Evolutionary conservation across 352 stramenopile genomes (phyloP).

Genomic region (Phytophthora rubi): DNA sequence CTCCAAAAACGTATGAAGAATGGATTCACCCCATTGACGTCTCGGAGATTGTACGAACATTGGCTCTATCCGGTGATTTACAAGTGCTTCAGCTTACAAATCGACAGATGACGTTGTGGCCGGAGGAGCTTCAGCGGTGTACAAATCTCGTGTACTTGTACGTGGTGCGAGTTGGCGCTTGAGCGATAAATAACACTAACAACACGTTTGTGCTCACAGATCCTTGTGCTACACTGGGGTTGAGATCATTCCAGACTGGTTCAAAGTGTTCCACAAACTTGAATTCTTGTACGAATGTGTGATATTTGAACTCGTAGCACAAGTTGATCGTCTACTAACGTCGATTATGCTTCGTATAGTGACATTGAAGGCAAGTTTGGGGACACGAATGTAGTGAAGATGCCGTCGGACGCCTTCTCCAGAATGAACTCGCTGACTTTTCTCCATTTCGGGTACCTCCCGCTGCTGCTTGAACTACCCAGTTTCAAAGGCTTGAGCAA

Average conservation of each 20-base stretch:
- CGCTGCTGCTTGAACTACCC: slow-evolving; percentile 17
- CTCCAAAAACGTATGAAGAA: slow-evolving; percentile 25
- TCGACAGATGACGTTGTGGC: slow-evolving; percentile 17
- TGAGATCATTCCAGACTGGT: slow-evolving; percentile 26
- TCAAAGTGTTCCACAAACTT: slow-evolving; percentile 23
- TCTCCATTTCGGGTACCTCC: slow-evolving; percentile 34
- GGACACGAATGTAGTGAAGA: slow-evolving; percentile 4
- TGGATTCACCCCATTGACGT: slow-evolving; percentile 23
- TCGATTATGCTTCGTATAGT: background rate
- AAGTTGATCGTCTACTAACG: background rate
- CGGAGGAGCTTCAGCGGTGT: slow-evolving; percentile 33
- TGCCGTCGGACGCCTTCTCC: slow-evolving; percentile 10
- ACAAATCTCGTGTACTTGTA: slow-evolving; percentile 27
- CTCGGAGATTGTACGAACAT: slow-evolving; percentile 5
- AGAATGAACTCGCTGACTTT: slow-evolving; percentile 33
- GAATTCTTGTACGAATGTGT: slow-evolving; percentile 37
- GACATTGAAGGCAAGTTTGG: slow-evolving; percentile 15
- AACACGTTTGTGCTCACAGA: background rate
- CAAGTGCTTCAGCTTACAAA: slow-evolving; percentile 39
- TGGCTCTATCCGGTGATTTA: slow-evolving; percentile 30
- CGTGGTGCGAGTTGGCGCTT: background rate
- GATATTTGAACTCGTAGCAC: background rate
- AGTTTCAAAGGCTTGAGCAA: slow-evolving; percentile 22
- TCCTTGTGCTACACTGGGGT: slow-evolving; percentile 33
- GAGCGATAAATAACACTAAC: background rate